A percentile compares a stretch with the other conserved stretches of the same genome.
Conservation (phyloP, 768 basidiomycete genomes). For the Termitomyces sp. region DNA sequence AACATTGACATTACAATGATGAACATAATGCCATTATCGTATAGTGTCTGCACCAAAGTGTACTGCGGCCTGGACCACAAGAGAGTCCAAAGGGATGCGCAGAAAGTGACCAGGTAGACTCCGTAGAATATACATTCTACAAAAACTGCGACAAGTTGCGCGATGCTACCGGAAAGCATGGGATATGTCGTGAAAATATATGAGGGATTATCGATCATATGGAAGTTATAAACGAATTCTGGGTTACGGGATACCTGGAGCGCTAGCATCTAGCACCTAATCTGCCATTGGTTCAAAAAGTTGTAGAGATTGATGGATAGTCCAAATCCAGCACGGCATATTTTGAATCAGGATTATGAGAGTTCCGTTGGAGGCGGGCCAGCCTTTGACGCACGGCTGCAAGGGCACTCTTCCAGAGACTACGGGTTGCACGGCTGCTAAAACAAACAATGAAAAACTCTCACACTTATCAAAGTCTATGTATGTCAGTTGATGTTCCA, state of each 20-base stretch:
- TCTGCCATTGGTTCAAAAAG: background rate
- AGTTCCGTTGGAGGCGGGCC: too few species aligned
- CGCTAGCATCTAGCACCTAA: too few species aligned
- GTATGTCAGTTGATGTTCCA: background rate
- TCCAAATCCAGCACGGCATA: background rate
- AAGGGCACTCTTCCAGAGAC: background rate
- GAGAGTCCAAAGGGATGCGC: background rate
- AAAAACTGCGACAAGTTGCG: background rate
- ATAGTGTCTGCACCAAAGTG: background rate
- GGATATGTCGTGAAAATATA: background rate
- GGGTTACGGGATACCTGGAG: background rate
- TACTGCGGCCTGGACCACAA: background rate
- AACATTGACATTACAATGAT: background rate
- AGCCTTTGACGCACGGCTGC: background rate
- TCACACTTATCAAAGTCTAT: too few species aligned
- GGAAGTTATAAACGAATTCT: too few species aligned
- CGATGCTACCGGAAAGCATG: background rate
- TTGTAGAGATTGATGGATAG: too few species aligned
- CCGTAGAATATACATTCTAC: background rate
- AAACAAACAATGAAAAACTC: background rate
- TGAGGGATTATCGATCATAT: background rate
- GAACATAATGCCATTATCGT: background rate
- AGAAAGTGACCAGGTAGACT: background rate
- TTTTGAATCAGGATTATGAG: background rate
- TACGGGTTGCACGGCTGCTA: background rate